These are phyloP conservation scores for Beta vulgaris DNA, from an alignment of 148 eudicot genomes.

Conservation along the genomic window DNA sequence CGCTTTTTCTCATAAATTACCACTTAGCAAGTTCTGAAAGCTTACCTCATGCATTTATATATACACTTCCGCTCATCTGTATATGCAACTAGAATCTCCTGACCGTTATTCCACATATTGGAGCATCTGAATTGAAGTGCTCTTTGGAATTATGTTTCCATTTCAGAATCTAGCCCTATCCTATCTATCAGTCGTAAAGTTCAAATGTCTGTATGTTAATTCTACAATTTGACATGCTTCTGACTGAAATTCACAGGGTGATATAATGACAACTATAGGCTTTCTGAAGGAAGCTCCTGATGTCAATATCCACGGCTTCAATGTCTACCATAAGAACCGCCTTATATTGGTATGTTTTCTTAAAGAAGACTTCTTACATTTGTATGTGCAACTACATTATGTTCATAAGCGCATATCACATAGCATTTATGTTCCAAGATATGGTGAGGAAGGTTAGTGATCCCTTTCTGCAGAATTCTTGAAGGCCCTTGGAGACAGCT, in stretches of 20 bases:
- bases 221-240: not conserved
- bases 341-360: constrained; percentile 61
- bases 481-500: not conserved
- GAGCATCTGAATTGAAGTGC: not conserved
- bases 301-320: constrained; percentile 84
- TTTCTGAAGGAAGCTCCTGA: constrained; percentile 89
- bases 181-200: not conserved
- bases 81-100: not conserved
- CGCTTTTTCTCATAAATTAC: too few relatives aligned
- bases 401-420: not conserved
- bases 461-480: not conserved
- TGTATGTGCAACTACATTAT: not conserved
- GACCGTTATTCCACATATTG: too few relatives aligned
- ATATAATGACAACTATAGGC: constrained; percentile 79
- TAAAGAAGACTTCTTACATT: not conserved
- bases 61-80: not conserved
- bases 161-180: not conserved
- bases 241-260: constrained; percentile 47
- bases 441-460: not conserved
- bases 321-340: constrained; percentile 92
- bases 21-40: too few relatives aligned
- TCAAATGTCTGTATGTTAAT: not conserved
- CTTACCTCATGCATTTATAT: too few relatives aligned
- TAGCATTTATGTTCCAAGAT: not conserved
- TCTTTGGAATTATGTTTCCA: not conserved